Evolutionary conservation across 805 yeast genomes (phyloP).

Genomic region (Yarrowia sp.): DNA sequence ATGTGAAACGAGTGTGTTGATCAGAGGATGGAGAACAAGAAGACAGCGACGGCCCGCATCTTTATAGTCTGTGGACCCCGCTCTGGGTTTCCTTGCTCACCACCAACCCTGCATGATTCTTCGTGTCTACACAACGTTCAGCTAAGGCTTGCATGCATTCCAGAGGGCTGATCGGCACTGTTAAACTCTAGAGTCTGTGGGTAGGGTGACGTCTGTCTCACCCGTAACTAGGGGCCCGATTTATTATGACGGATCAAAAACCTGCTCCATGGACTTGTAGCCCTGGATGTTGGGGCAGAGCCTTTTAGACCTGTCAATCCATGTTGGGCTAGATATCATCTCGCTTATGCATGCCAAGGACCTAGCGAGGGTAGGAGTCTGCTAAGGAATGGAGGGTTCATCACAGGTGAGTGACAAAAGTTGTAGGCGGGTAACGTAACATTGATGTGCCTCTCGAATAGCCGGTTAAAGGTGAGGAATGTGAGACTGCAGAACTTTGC

Average conservation of each 20-base stretch:
- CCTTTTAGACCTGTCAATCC: too few species aligned
- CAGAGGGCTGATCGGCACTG: background rate
- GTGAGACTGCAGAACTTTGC: background rate
- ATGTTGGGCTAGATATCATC: background rate
- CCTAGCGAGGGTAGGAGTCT: background rate
- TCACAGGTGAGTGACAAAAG: background rate
- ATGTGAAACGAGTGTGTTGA: constrained; percentile 2
- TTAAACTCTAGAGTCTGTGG: background rate
- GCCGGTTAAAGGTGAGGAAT: background rate
- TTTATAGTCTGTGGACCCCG: background rate
- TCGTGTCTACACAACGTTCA: constrained; percentile 11
- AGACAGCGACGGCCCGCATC: background rate
- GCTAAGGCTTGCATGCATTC: background rate
- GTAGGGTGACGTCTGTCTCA: background rate
- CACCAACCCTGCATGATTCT: background rate
- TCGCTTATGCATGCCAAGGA: constrained; percentile 9
- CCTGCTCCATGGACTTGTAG: too few species aligned
- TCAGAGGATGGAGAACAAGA: background rate
- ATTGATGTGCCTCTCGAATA: background rate
- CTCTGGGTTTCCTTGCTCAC: background rate
- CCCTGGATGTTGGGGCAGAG: too few species aligned
- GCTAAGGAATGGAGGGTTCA: background rate
- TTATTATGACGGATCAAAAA: too few species aligned
- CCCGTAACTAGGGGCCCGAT: too few species aligned
- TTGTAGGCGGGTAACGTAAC: background rate